Conservation (phyloP, 2,329 filamentous ascomycete genomes). For the Tolypocladium tropicale region DNA sequence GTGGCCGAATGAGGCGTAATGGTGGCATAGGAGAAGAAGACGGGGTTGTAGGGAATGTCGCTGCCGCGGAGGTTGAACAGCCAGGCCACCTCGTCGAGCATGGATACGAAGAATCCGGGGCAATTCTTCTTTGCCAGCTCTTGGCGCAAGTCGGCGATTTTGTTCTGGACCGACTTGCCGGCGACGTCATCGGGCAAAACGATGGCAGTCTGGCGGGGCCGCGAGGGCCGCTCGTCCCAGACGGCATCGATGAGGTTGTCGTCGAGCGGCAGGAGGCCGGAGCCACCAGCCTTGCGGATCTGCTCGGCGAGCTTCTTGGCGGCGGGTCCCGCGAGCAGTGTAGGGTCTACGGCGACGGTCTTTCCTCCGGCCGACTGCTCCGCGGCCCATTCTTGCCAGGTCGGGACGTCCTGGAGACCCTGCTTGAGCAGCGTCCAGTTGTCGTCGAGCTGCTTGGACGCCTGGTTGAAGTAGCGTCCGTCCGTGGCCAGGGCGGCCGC, state of each 20-base stretch:
- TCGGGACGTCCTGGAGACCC: constrained; percentile 85
- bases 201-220: constrained; percentile 66
- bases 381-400: constrained; percentile 93
- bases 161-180: constrained; percentile 73
- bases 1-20: constrained; percentile 68
- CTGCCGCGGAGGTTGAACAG: constrained; percentile 93
- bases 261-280: constrained; percentile 61
- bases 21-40: constrained; percentile 94
- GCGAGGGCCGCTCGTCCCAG: constrained; percentile 68
- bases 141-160: constrained; percentile 79
- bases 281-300: constrained; percentile 77
- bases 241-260: constrained; percentile 84
- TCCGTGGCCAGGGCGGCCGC: constrained; percentile 90
- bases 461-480: constrained; percentile 97
- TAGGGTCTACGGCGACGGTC: constrained; percentile 81
- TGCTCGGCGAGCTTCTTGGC: constrained; percentile 68
- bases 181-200: constrained; percentile 63
- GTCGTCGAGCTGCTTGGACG: constrained; percentile 74
- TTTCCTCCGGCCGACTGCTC: constrained; percentile 82
- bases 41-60: constrained; percentile 95
- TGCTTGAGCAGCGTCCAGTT: constrained; percentile 94
- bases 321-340: constrained; percentile 60
- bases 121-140: constrained; percentile 86
- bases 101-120: constrained; percentile 79
- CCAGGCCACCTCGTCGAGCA: constrained; percentile 96